phyloP scores from a whole-genome alignment of 2,329 filamentous ascomycete species.

The Mollisia scopiformis region DNA sequence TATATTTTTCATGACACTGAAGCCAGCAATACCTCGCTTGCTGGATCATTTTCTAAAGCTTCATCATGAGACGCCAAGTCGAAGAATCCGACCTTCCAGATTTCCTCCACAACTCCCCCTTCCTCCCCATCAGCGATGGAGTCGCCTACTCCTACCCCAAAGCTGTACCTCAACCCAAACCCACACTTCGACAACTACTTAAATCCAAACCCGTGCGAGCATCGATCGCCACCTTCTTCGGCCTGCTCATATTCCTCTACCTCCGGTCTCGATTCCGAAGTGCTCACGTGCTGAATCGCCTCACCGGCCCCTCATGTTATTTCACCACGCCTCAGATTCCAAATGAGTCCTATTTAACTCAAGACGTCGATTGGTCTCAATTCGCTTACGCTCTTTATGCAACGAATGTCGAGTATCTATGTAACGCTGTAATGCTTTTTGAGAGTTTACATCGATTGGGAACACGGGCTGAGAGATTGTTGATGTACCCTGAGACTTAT shows the following conservation, averaged over 20 bases:
- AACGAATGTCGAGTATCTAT: conserved; percentile 50
- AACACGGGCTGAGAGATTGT: conserved; percentile 47
- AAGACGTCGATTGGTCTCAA: conserved; percentile 43
- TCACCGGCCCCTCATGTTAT: conserved; percentile 20
- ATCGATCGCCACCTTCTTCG: neutral
- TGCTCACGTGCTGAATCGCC: conserved; percentile 7
- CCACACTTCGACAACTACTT: conserved; percentile 41
- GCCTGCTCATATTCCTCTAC: conserved; percentile 4
- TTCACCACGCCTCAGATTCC: conserved; percentile 10
- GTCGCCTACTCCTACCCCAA: conserved; percentile 4
- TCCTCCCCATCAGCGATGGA: conserved; percentile 13
- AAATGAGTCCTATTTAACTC: neutral
- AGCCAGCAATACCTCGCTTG: neutral
- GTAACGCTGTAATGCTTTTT: conserved; percentile 55
- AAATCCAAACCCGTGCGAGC: conserved; percentile 16
- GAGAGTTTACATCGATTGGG: conserved; percentile 45
- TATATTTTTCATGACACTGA: too few species aligned
- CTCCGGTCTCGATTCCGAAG: neutral
- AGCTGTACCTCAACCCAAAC: conserved; percentile 18
- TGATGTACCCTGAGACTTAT: conserved; percentile 47
- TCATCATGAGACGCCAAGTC: conserved; percentile 7
- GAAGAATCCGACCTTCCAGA: conserved; percentile 22
- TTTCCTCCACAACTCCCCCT: conserved; percentile 34
- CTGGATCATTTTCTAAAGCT: neutral
- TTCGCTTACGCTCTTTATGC: conserved; percentile 55